Conservation (phyloP, 768 basidiomycete species). For the Serendipita sp. region DNA sequence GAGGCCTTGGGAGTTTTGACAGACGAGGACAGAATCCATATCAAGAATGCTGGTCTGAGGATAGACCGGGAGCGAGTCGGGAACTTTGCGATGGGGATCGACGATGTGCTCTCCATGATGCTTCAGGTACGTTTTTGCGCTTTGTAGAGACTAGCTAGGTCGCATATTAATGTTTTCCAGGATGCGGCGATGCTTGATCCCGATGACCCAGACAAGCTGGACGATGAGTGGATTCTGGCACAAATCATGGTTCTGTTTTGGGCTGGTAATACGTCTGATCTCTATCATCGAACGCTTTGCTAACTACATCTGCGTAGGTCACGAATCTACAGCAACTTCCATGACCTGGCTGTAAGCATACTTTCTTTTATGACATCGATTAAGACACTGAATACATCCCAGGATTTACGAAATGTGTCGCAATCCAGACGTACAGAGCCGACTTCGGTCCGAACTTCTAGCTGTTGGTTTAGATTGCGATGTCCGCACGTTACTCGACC, state of each 20-base stretch:
- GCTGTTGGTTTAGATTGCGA: neutral
- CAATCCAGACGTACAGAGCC: neutral
- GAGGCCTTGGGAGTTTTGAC: neutral
- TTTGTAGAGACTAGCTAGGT: neutral
- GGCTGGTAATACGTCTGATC: neutral
- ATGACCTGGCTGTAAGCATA: slow-evolving; percentile 1
- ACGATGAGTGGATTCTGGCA: slow-evolving; percentile 4
- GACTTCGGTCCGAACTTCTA: neutral
- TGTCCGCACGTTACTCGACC: neutral
- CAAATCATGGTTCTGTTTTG: slow-evolving; percentile 1
- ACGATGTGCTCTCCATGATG: slow-evolving; percentile 2
- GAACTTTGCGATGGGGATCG: slow-evolving; percentile 3
- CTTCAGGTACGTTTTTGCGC: neutral
- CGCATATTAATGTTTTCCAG: neutral
- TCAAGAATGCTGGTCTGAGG: neutral
- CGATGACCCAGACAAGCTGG: slow-evolving; percentile 2
- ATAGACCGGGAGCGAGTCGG: neutral
- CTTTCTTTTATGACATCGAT: neutral
- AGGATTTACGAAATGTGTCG: neutral
- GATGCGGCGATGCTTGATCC: neutral
- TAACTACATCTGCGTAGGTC: neutral
- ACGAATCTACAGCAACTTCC: neutral
- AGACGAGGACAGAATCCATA: neutral
- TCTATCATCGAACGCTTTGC: neutral
- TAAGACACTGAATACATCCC: neutral